A percentile compares a stretch with the other conserved stretches of the same genome.
phyloP scores from a whole-genome alignment of 495 filamentous ascomycete genomes.

The Penicilliopsis zonata region DNA sequence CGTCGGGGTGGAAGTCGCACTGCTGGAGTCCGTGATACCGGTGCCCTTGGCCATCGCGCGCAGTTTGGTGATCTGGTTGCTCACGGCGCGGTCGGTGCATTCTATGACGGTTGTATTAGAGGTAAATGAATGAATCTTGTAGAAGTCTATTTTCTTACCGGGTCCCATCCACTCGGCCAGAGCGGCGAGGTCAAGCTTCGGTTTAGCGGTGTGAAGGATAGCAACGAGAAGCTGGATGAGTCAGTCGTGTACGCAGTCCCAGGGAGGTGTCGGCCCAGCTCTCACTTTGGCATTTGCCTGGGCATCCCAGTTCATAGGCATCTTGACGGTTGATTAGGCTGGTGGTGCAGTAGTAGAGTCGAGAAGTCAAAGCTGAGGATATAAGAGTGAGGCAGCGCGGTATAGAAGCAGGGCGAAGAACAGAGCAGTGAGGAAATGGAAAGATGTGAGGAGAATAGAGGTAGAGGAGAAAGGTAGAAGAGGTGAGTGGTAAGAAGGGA shows the following conservation, averaged over 20 bases:
- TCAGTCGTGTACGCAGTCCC: background rate
- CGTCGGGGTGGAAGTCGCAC: background rate
- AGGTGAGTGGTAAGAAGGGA: background rate
- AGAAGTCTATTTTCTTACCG: conserved; percentile 7
- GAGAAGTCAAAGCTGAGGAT: background rate
- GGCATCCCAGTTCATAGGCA: conserved; percentile 16
- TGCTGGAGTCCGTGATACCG: background rate
- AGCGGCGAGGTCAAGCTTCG: conserved; percentile 9
- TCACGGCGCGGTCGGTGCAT: conserved; percentile 17
- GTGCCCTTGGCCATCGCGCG: conserved; percentile 4
- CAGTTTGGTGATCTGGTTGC: conserved; percentile 18
- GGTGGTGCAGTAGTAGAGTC: background rate
- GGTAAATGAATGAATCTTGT: background rate
- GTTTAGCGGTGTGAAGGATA: conserved; percentile 10
- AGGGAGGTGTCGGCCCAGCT: background rate
- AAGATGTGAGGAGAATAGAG: background rate
- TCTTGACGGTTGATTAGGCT: conserved; percentile 4
- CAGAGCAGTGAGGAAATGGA: conserved; percentile 1
- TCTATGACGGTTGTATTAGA: conserved; percentile 5
- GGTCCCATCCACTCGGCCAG: conserved; percentile 16
- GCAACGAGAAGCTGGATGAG: conserved; percentile 13
- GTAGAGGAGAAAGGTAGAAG: background rate
- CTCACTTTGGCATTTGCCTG: conserved; percentile 14
- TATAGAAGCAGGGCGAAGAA: background rate
- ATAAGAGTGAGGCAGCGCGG: background rate